Percentiles rank a stretch among this genome's conserved stretches.
These are phyloP conservation scores for Puccinia triticina DNA, from an alignment of 1,284 basidiomycete species.

Conservation along the genomic window DNA sequence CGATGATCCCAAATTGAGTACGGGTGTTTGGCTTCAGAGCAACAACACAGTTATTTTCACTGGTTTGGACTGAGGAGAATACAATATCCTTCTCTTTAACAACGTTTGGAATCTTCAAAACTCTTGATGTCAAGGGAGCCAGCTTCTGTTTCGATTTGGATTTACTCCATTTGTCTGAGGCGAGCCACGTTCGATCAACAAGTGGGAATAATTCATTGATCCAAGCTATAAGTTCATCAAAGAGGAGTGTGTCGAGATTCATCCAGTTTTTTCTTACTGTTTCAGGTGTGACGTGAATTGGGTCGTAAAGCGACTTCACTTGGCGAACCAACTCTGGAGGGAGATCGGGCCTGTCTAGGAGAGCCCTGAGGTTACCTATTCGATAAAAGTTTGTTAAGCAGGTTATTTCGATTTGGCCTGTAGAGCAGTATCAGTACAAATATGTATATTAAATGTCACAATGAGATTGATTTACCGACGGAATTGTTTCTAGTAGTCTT, in stretches of 20 bases:
- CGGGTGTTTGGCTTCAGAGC: neutral
- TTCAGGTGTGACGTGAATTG: neutral
- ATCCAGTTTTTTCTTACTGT: neutral
- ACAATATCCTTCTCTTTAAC: neutral
- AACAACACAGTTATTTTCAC: constrained; percentile 25
- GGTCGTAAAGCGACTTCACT: neutral
- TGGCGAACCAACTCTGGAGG: neutral
- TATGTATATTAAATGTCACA: no score
- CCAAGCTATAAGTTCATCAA: neutral
- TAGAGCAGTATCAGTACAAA: no score
- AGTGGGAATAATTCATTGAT: neutral
- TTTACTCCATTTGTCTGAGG: neutral
- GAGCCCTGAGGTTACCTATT: constrained; percentile 10
- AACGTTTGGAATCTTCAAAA: neutral
- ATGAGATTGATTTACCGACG: neutral
- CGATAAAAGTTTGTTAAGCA: constrained; percentile 6
- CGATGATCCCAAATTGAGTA: neutral
- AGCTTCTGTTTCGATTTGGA: neutral
- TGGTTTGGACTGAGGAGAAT: neutral
- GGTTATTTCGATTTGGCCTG: constrained; percentile 15
- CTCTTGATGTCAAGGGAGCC: neutral
- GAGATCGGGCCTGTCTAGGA: neutral
- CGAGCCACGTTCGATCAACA: neutral
- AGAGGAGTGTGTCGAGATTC: neutral
- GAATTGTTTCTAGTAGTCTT: constrained; percentile 23